Conservation (phyloP, 2,329 filamentous ascomycete species). For the Ascochyta fabae region DNA sequence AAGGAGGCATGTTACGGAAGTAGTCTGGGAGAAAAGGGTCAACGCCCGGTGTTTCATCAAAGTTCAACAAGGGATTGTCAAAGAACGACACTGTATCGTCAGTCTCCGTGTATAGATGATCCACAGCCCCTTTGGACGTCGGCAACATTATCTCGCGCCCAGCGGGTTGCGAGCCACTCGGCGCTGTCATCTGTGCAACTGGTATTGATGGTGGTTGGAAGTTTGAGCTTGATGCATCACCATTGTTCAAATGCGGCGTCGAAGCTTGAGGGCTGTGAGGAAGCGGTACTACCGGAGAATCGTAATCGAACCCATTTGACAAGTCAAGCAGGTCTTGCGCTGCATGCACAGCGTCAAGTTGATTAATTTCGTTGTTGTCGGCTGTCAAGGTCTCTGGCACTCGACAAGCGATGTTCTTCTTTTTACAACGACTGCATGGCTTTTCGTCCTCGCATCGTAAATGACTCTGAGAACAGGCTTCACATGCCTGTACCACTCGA, state of each 20-base stretch:
- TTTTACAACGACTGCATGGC: constrained; percentile 59
- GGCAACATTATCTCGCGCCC: constrained; percentile 1
- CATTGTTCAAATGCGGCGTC: constrained; percentile 4
- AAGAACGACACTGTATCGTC: constrained; percentile 18
- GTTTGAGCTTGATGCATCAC: constrained; percentile 6
- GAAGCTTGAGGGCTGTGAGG: constrained; percentile 6
- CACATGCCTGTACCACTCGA: constrained; percentile 56
- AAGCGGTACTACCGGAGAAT: constrained; percentile 16
- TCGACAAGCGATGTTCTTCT: constrained; percentile 56
- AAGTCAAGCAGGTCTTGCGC: constrained; percentile 41
- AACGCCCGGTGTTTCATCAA: constrained; percentile 23
- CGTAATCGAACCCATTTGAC: constrained; percentile 33
- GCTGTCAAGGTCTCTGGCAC: constrained; percentile 23
- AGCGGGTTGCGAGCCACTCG: not conserved
- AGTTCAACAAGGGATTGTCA: constrained; percentile 19
- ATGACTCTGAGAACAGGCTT: constrained; percentile 59
- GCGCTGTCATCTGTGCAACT: constrained; percentile 5
- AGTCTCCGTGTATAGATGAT: constrained; percentile 16
- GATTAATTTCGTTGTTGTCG: constrained; percentile 27
- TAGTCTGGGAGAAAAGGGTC: constrained; percentile 36
- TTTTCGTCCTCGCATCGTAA: constrained; percentile 62
- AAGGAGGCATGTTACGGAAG: constrained; percentile 39
- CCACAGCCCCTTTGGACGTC: constrained; percentile 3
- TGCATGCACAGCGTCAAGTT: constrained; percentile 36
- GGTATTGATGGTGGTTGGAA: constrained; percentile 8